These are phyloP conservation scores for Adansonia digitata DNA, from an alignment of 345 rosid genomes.

Conservation along the genomic window DNA sequence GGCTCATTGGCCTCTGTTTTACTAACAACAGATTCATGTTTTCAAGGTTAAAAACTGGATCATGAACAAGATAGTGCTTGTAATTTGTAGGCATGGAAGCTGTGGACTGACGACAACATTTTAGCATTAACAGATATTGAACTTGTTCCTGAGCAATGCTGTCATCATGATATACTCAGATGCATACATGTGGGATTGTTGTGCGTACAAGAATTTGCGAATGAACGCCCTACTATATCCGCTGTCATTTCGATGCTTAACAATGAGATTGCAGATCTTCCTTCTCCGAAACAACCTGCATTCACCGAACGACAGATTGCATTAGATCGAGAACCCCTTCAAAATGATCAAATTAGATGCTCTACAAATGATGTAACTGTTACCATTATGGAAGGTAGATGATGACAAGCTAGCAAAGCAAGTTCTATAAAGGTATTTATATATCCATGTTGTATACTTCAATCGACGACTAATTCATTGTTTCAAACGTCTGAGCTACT, in stretches of 20 bases:
- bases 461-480: too few relatives aligned
- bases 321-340: neutral
- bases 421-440: too few relatives aligned
- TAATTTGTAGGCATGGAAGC: slow-evolving; percentile 35
- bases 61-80: too few relatives aligned
- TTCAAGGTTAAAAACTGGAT: neutral
- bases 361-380: neutral
- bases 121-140: slow-evolving; percentile 7
- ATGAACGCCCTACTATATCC: neutral
- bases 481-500: too few relatives aligned
- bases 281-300: neutral
- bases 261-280: slow-evolving; percentile 18
- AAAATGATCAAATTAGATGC: neutral
- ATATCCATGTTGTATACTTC: too few relatives aligned
- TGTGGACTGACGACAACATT: slow-evolving; percentile 28
- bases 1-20: neutral
- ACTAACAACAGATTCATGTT: neutral
- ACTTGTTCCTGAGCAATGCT: neutral
- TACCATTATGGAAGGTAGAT: neutral
- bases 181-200: slow-evolving; percentile 17
- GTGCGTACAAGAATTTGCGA: neutral
- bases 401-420: neutral
- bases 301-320: neutral
- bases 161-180: slow-evolving; percentile 3
- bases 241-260: neutral